Base-by-base conservation (phyloP, 768 basidiomycete species). In the Saitozyma podzolica region DNA sequence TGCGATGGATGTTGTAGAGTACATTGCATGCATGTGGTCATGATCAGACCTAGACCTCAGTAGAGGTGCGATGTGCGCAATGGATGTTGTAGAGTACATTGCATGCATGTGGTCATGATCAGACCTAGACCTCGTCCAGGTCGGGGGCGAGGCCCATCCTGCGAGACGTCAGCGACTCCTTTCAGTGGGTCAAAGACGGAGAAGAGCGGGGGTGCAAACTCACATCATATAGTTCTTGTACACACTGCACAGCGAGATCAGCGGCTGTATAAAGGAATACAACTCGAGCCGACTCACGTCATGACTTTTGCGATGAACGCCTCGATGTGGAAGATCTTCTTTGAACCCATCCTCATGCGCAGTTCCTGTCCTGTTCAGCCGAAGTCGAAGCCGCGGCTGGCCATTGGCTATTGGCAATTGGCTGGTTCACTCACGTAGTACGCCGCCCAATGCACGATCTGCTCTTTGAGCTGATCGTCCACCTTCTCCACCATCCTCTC, bases 221-320 rank as follows among this genome's bases (percentile, higher is more conserved):
- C 42, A 67, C 65, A 68, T 43, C 53, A 43, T 61, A 40, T 66
- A 70, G 11, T 49, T 53, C 56, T 66, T 70, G 48, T 63, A 62
- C 9, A 70, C 68, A 29, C 68, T 70, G 41, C 8, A 42, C 10
- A 17, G 43, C 20, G 50, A 56, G 58, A 64, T 57, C 55, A 50
- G 3, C 37, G 40, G 50, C 40, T 55, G 2, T 13, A 29, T 8
- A 7, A n/a, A 50, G 29, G 13, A 11, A 29, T 52, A 13, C 51
- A 39, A 13, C 19, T 14, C 39, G 13, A 19, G 17, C 13, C 29
- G 29, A 74, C 74, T 70, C 64, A 76, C 74, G 61, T 89, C 95
- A 98, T 97, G 48, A 93, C 86, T 76, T 97, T 96, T 40, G 96
- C 90, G 3, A 94, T 91, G 89, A 92, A 98, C 16, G 95, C 94